Conservation (phyloP, 257 asterid genomes). For the Solanum sejunctum region DNA sequence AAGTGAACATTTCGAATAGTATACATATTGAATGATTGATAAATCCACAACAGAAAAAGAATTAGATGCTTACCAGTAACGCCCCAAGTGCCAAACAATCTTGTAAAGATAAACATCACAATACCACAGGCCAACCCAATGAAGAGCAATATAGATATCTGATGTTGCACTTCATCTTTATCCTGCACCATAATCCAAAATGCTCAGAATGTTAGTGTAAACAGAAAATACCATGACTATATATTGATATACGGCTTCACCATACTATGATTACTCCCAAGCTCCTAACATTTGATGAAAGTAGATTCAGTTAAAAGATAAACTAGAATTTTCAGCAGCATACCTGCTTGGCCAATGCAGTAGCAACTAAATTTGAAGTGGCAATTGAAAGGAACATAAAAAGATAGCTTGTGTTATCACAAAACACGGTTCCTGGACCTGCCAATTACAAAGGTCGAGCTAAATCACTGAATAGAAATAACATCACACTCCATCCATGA, state of each 20-base stretch:
- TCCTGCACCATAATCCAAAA: slow-evolving; percentile 40
- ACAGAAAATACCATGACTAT: neutral
- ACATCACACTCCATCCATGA: neutral
- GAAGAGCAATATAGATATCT: slow-evolving; percentile 71
- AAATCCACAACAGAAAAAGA: neutral
- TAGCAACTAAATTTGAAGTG: slow-evolving; percentile 94
- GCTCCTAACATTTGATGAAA: neutral
- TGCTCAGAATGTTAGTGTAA: neutral
- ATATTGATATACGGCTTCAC: neutral
- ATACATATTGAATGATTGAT: neutral
- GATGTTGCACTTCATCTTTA: slow-evolving; percentile 77
- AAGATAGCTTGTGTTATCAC: slow-evolving; percentile 68
- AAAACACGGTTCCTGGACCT: slow-evolving; percentile 94
- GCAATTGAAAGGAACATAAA: slow-evolving; percentile 97
- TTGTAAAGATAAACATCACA: slow-evolving; percentile 67
- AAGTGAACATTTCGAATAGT: neutral
- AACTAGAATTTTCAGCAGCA: neutral
- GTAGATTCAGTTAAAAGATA: neutral
- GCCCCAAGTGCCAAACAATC: slow-evolving; percentile 63
- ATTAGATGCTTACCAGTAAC: slow-evolving; percentile 39
- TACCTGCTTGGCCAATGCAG: slow-evolving; percentile 77
- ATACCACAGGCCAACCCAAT: slow-evolving; percentile 75
- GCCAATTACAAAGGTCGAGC: slow-evolving; percentile 13
- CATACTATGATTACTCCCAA: neutral
- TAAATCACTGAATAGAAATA: neutral